Percentiles rank a stretch among this genome's conserved stretches.
Conservation (phyloP, 1,284 basidiomycete species). For the Irpex rosettiformis region DNA sequence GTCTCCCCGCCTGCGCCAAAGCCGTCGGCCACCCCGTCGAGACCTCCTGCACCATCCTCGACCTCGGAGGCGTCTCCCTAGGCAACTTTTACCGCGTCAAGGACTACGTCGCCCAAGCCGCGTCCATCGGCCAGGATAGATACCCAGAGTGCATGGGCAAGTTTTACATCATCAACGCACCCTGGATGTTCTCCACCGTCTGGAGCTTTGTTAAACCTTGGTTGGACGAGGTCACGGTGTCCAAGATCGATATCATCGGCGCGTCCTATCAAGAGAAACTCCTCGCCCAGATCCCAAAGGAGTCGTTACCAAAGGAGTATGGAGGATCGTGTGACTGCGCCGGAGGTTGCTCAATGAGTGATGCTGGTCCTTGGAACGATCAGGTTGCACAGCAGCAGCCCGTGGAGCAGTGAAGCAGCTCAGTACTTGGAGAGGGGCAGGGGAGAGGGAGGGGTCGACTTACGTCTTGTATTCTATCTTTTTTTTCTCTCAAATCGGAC, state of each 20-base stretch:
- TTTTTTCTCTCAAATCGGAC: not conserved
- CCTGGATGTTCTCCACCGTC: conserved; percentile 88
- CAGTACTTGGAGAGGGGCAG: too few species aligned
- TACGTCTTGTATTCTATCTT: not conserved
- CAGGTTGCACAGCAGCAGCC: not conserved
- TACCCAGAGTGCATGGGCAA: conserved; percentile 96
- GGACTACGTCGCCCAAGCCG: conserved; percentile 83
- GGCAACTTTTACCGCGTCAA: conserved; percentile 90
- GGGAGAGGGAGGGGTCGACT: too few species aligned
- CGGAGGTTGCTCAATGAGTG: conserved; percentile 84
- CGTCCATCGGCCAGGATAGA: conserved; percentile 85
- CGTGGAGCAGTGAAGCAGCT: not conserved
- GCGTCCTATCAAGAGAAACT: conserved; percentile 65
- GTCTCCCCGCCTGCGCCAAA: conserved; percentile 81
- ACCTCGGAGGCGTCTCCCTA: conserved; percentile 82
- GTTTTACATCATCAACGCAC: conserved; percentile 95
- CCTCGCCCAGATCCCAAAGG: conserved; percentile 75
- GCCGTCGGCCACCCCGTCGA: conserved; percentile 85
- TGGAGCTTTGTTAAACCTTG: conserved; percentile 92
- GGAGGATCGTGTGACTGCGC: conserved; percentile 81
- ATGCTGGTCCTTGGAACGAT: conserved; percentile 92
- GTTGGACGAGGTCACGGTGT: conserved; percentile 93
- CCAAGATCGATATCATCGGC: conserved; percentile 87
- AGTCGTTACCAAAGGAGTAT: conserved; percentile 83
- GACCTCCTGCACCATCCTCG: conserved; percentile 98